Evolutionary conservation across 441 rosid genomes (phyloP), one percentile per base, ranked within the genome.

Genomic region (Viola pubescens): DNA sequence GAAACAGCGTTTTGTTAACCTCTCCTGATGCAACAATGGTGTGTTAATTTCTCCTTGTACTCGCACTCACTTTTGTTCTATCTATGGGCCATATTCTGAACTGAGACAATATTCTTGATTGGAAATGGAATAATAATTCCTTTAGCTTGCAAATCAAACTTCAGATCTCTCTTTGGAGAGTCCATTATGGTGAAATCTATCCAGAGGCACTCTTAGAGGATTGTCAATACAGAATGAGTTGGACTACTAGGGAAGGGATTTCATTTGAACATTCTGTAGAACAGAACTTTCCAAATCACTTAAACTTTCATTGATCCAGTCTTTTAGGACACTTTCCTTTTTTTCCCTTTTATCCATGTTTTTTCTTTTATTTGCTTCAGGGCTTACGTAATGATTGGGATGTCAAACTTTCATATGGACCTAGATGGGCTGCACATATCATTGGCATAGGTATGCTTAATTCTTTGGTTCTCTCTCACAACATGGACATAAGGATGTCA

Each of bases 341-440:
- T 26, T 26, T 2, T 2, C 34, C 34, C 34, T 26, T 48, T 14
- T 50, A 60, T 48, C 42, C 55, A 42, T 69, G 37, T 4, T 54
- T 57, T 37, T 66, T 57, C 44, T 70, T 69, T 67, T 70, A 51
- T 65, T 48, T 70, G 59, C 73, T 70, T 59, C 79, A 94, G 98
- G 80, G 69, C 54, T 64, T 82, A 63, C 52, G 73, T 48, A 64
- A 62, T 38, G 78, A 78, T 70, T 85, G 89, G 87, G 68, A 75
- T 53, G 86, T 90, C 54, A 88, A 79, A 72, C 60, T 90, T 62
- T 85, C 95, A 16, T 90, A 86, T 72, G 91, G 81, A 34, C 96
- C 97, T 41, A 82, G 97, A 80, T 90, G 97, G 99, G 77, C 85
- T 60, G 82, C 96, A 47, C 90, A 94, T 75, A 63, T 90, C 58